Percentiles rank a stretch among this genome's conserved stretches.
Conservation (phyloP, 495 filamentous ascomycete genomes). For the Penicillium desertorum region DNA sequence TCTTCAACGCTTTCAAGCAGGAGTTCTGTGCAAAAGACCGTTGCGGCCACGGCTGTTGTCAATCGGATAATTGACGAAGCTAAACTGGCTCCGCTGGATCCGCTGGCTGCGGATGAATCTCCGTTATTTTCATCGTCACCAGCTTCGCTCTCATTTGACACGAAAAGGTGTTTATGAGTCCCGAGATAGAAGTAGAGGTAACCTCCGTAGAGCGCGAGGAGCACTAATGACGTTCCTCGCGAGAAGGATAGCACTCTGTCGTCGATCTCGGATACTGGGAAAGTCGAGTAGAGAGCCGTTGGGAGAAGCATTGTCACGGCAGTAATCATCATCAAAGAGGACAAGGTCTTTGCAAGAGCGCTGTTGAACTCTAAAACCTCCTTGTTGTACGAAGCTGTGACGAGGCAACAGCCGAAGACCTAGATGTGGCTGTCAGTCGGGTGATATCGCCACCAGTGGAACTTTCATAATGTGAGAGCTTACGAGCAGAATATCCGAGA, state of each 20-base stretch:
- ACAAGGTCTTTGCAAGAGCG: slow-evolving; percentile 24
- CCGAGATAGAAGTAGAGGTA: slow-evolving; percentile 58
- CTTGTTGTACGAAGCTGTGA: slow-evolving; percentile 21
- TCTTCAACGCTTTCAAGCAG: slow-evolving; percentile 23
- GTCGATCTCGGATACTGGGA: slow-evolving; percentile 34
- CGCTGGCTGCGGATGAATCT: too few relatives aligned
- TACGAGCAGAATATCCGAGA: slow-evolving; percentile 39
- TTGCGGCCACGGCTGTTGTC: slow-evolving; percentile 20
- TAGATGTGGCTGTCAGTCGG: slow-evolving; percentile 1
- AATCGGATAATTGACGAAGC: slow-evolving; percentile 37
- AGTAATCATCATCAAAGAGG: slow-evolving; percentile 28
- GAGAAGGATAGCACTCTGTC: slow-evolving; percentile 43
- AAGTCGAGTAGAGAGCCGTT: slow-evolving; percentile 29
- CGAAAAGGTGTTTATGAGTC: slow-evolving; percentile 32
- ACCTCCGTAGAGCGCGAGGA: slow-evolving; percentile 65
- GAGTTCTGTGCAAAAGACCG: slow-evolving; percentile 27
- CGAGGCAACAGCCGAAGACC: slow-evolving; percentile 25
- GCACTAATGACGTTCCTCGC: slow-evolving; percentile 40
- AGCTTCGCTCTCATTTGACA: slow-evolving; percentile 23
- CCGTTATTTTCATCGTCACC: slow-evolving; percentile 12
- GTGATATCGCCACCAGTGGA: background rate
- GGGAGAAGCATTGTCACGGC: slow-evolving; percentile 26
- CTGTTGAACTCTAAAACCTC: slow-evolving; percentile 54
- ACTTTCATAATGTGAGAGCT: slow-evolving; percentile 5
- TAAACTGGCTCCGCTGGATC: background rate